Evolutionary conservation across 306 rosid genomes (phyloP).

Genomic region (Albizia julibrissin): DNA sequence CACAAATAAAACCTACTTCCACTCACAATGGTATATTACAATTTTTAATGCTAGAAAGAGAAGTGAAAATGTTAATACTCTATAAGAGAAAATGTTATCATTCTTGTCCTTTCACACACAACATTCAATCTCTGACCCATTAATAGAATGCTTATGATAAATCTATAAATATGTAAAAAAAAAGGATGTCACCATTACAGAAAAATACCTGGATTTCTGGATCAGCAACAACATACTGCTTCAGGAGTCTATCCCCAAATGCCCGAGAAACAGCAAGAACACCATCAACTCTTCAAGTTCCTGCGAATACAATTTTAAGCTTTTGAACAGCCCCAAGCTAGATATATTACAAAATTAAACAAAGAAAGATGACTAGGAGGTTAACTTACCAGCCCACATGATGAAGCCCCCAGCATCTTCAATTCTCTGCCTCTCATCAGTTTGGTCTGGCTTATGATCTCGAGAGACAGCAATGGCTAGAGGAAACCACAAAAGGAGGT

Average conservation of each 20-base stretch:
- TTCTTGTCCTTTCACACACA: constrained; percentile 11
- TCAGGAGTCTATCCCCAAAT: constrained; percentile 94
- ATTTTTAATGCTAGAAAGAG: too few relatives aligned
- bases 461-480: constrained; percentile 95
- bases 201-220: constrained; percentile 91
- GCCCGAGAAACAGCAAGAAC: constrained; percentile 99
- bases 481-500: constrained; percentile 31
- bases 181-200: constrained; percentile 18
- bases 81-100: too few relatives aligned
- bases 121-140: too few relatives aligned
- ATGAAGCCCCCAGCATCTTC: constrained; percentile 97
- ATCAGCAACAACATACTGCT: constrained; percentile 99
- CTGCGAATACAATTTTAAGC: constrained; percentile 37
- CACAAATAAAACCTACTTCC: too few relatives aligned
- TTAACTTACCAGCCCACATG: constrained; percentile 90
- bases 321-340: constrained; percentile 8
- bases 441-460: constrained; percentile 99
- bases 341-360: too few relatives aligned
- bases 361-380: constrained; percentile 15
- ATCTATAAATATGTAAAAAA: constrained; percentile 10
- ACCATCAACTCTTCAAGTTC: constrained; percentile 99
- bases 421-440: constrained; percentile 93
- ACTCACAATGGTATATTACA: too few relatives aligned
- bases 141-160: too few relatives aligned
- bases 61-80: too few relatives aligned